Conservation (phyloP, 1,139 yeast species). For the Wickerhamiella infanticola region DNA sequence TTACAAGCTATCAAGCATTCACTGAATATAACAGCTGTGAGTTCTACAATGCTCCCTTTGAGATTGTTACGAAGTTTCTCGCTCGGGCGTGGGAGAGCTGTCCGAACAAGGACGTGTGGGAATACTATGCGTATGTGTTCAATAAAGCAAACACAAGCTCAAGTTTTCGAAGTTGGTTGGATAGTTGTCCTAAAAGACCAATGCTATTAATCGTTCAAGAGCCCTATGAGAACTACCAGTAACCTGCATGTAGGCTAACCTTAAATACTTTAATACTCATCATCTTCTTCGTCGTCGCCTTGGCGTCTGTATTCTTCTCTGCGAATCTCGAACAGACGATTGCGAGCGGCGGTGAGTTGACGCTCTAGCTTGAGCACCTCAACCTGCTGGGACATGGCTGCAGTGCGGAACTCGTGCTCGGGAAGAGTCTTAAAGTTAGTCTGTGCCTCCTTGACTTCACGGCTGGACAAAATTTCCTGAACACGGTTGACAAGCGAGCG, state of each 20-base stretch:
- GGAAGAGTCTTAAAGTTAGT: constrained; percentile 53
- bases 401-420: constrained; percentile 70
- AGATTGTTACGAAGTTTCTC: background rate
- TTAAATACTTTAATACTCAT: background rate
- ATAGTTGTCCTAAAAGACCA: background rate
- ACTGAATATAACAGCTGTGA: background rate
- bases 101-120: constrained; percentile 1
- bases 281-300: constrained; percentile 32
- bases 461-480: constrained; percentile 38
- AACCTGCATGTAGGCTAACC: no score
- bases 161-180: background rate
- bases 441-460: constrained; percentile 16
- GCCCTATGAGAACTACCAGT: background rate
- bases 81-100: background rate
- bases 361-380: constrained; percentile 75
- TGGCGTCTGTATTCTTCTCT: constrained; percentile 56
- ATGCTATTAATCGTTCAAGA: background rate
- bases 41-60: background rate
- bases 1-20: background rate
- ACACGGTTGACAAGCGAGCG: constrained; percentile 55
- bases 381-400: constrained; percentile 90
- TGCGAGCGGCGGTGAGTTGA: constrained; percentile 54
- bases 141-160: background rate
- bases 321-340: constrained; percentile 72
- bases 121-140: constrained; percentile 1